A percentile compares a stretch with the other conserved stretches of the same genome.
Evolutionary conservation across 2,329 filamentous ascomycete species (phyloP).

Genomic region (Paecilomyces niveus): DNA sequence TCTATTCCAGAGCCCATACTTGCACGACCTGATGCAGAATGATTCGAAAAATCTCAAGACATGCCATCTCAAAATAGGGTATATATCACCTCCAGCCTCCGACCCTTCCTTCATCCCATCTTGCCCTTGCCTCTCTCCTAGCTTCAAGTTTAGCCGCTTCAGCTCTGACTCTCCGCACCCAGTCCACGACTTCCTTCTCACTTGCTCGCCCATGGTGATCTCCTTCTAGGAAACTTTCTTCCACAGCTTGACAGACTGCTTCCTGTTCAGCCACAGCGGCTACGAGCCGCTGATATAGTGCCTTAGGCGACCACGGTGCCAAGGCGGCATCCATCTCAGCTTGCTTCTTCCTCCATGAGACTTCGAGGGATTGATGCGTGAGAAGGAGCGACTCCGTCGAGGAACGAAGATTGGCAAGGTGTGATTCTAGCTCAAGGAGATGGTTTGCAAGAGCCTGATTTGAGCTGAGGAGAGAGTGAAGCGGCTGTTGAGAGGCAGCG

Average conservation of each 20-base stretch:
- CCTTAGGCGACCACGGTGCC: conserved; percentile 75
- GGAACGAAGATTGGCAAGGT: conserved; percentile 50
- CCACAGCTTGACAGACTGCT: conserved; percentile 68
- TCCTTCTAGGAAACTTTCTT: conserved; percentile 85
- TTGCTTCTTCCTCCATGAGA: conserved; percentile 87
- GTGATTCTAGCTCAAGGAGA: conserved; percentile 36
- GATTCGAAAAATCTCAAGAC: not conserved
- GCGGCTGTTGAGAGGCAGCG: conserved; percentile 54
- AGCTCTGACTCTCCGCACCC: conserved; percentile 74
- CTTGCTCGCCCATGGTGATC: conserved; percentile 48
- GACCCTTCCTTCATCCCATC: conserved; percentile 94
- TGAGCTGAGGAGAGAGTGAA: conserved; percentile 59
- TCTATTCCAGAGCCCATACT: not conserved
- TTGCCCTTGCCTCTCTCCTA: conserved; percentile 76
- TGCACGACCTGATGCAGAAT: not conserved
- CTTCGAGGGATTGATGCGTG: conserved; percentile 75
- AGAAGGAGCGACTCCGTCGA: conserved; percentile 74
- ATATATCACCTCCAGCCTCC: conserved; percentile 74
- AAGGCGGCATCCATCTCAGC: conserved; percentile 80
- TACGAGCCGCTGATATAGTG: conserved; percentile 73
- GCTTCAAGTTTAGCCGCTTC: conserved; percentile 72
- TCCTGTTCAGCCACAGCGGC: conserved; percentile 79
- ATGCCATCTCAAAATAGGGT: not conserved
- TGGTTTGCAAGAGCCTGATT: conserved; percentile 62
- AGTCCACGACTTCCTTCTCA: conserved; percentile 79